Conservation (phyloP, 75 land plant species). For the Larix kaempferi region DNA sequence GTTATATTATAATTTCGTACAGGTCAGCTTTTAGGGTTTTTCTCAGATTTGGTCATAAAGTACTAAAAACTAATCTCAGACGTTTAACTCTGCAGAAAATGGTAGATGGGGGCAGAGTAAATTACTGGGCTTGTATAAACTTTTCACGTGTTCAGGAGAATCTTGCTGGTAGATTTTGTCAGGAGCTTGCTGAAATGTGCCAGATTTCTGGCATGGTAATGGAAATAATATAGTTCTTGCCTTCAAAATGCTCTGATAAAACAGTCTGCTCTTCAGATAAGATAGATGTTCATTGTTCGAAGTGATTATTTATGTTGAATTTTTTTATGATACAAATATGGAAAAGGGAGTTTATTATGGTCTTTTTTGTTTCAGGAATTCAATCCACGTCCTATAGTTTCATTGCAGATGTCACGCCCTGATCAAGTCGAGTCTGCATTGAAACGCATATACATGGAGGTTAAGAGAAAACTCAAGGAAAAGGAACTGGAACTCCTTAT, state of each 20-base stretch:
- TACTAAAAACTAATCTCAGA: neutral
- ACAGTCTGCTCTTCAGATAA: too few species aligned
- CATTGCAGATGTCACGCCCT: constrained; percentile 49
- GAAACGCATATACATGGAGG: constrained; percentile 55
- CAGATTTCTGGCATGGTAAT: constrained; percentile 89
- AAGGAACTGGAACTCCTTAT: constrained; percentile 83
- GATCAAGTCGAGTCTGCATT: constrained; percentile 71
- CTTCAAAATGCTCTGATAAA: neutral
- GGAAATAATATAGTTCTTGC: neutral
- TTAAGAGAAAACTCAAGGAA: constrained; percentile 42
- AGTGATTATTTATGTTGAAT: neutral
- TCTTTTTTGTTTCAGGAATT: constrained; percentile 48
- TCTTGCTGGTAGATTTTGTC: constrained; percentile 63
- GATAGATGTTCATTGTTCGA: neutral
- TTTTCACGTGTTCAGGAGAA: constrained; percentile 84
- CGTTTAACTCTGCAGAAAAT: constrained; percentile 57
- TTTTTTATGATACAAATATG: neutral
- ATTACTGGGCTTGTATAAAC: constrained; percentile 84
- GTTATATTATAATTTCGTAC: neutral
- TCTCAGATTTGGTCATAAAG: neutral
- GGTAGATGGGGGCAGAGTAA: constrained; percentile 92
- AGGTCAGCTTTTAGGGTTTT: neutral
- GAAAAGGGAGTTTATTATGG: neutral
- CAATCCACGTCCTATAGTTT: constrained; percentile 54
- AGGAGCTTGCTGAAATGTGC: constrained; percentile 91